These are phyloP conservation scores for Kockovaella imperatae DNA, from an alignment of 768 basidiomycete species.

Conservation along the genomic window DNA sequence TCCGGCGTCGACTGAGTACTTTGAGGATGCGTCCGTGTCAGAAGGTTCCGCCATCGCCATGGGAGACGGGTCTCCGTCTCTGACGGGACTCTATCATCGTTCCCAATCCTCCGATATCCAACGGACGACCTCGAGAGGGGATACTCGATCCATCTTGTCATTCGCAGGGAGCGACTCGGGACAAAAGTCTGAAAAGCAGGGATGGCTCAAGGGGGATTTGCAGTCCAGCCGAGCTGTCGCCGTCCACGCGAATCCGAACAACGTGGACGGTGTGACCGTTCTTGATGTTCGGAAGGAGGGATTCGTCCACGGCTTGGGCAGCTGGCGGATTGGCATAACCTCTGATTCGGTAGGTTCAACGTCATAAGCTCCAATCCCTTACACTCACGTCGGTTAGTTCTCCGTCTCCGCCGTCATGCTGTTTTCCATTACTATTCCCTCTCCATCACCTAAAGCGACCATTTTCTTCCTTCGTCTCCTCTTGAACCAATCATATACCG, in stretches of 20 bases:
- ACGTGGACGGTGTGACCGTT: conserved; percentile 20
- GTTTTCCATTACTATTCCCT: conserved; percentile 16
- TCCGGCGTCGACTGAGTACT: too few species aligned
- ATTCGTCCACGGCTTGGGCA: conserved; percentile 26
- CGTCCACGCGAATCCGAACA: conserved; percentile 33
- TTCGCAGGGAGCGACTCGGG: conserved; percentile 18
- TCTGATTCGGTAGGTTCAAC: conserved; percentile 35
- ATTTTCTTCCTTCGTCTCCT: conserved; percentile 38
- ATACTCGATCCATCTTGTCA: conserved; percentile 19
- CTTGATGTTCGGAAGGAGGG: conserved; percentile 34
- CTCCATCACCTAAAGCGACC: conserved; percentile 30
- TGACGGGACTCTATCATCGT: conserved; percentile 12
- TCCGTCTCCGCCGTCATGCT: conserved; percentile 32
- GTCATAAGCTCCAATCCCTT: neutral
- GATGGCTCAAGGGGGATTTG: conserved; percentile 37
- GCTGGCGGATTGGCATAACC: conserved; percentile 19
- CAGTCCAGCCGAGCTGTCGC: conserved; percentile 22
- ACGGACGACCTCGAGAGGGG: neutral
- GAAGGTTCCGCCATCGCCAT: conserved; percentile 6
- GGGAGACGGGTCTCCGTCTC: conserved; percentile 21
- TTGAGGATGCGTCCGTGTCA: neutral
- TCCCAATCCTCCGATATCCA: conserved; percentile 6
- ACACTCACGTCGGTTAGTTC: conserved; percentile 21
- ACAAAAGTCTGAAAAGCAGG: conserved; percentile 11
- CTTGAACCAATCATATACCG: conserved; percentile 27